Evolutionary conservation across 805 yeast species (phyloP), one percentile per base, ranked within the genome.

Genomic region (Candida loeiensis): DNA sequence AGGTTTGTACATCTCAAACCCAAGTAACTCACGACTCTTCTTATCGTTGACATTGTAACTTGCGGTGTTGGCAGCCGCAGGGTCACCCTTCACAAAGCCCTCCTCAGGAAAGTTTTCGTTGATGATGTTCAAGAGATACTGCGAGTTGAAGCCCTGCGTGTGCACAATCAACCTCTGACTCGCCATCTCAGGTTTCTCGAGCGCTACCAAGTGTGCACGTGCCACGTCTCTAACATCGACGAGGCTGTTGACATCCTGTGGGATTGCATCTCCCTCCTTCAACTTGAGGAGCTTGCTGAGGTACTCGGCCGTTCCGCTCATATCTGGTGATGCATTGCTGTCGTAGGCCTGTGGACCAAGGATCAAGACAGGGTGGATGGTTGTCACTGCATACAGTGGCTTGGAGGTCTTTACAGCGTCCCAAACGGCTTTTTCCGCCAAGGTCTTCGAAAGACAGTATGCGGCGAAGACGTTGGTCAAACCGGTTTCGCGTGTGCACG

Each of bases 361-460:
- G 5, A 47, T 46, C 21, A 14, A 47, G 15, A 29, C 40, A 12
- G 54, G 54, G 39, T 60, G 60, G 17, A 66, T 61, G 6, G 24
- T 21, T 1, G 61, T 50, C 4, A 57, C 43, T n/a, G 66, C 41
- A 44, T 22, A 47, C 21, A 24, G 8, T 3, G 15, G 15, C 15
- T 17, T 22, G 19, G 51, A 45, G 19, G 36, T 30, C 15, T 44
- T 32, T 17, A 41, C 31, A 40, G 56, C 58, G 15, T 61, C 51
- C 67, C 69, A 63, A 2, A 66, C 63, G 14, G 47, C 44, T 39
- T 56, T 55, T 41, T 58, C 64, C 16, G 66, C 69, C 46, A 64
- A 57, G 14, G 65, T 48, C 41, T 67, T 69, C 27, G 69, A 44
- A 7, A 54, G 58, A 34, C 53, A 46, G 39, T 56, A 56, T 6